A percentile compares a stretch with the other conserved stretches of the same genome.
phyloP scores from a whole-genome alignment of 202 grass and related monocot species.

The Setaria italica region DNA sequence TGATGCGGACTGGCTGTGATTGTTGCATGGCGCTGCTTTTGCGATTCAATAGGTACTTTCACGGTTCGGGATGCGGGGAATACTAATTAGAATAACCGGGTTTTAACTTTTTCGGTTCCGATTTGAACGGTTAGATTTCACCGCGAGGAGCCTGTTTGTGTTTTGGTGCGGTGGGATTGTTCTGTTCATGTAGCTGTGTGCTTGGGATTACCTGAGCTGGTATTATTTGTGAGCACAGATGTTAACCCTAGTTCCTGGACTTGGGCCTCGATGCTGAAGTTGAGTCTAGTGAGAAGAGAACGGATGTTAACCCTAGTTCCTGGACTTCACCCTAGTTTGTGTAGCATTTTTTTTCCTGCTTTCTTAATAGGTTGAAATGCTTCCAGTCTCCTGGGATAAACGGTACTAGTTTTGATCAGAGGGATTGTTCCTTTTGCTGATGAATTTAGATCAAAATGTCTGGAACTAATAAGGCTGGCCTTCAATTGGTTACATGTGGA shows the following conservation, averaged over 20 bases:
- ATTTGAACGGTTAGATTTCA: conserved; percentile 12
- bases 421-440: neutral
- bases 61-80: neutral
- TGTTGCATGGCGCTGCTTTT: neutral
- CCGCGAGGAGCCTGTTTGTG: neutral
- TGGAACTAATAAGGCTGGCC: neutral
- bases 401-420: neutral
- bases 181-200: conserved; percentile 4
- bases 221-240: conserved; percentile 1
- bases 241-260: neutral
- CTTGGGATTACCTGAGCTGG: neutral
- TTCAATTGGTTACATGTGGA: neutral
- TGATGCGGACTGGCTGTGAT: neutral
- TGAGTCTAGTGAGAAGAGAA: neutral
- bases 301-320: no score
- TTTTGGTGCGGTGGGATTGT: neutral
- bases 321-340: no score
- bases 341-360: neutral
- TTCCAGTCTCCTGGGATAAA: neutral
- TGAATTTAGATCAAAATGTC: neutral
- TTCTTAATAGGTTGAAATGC: neutral
- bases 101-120: neutral
- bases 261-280: neutral
- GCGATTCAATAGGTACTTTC: neutral
- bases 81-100: neutral